Percentiles rank a stretch among this genome's conserved stretches.
phyloP scores from a whole-genome alignment of 2,329 filamentous ascomycete species.

The Diaporthe sp. region DNA sequence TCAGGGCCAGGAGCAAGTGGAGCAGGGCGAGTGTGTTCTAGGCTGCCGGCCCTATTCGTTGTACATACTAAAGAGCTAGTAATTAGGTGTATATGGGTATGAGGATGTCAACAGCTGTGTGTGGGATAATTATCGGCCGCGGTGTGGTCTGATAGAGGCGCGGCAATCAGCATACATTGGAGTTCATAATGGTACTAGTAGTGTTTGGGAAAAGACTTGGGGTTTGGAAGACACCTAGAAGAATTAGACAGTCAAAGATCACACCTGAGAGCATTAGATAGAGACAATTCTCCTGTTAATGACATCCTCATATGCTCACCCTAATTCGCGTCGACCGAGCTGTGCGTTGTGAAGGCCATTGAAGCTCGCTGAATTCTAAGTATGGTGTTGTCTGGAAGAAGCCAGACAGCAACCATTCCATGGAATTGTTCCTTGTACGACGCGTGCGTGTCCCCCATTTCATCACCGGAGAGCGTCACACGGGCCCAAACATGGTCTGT shows the following conservation, averaged over 20 bases:
- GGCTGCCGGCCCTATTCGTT: not conserved
- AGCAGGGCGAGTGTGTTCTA: slow-evolving; percentile 51
- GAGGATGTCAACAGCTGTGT: too few relatives aligned
- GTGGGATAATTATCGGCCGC: not conserved
- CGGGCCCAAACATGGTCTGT: not conserved
- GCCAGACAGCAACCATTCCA: too few relatives aligned
- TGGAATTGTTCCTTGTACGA: not conserved
- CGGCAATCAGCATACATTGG: not conserved
- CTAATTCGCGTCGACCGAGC: not conserved
- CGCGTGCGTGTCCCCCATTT: not conserved
- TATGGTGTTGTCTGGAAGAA: not conserved
- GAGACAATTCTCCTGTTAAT: not conserved
- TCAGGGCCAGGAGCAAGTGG: slow-evolving; percentile 67
- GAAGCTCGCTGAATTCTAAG: not conserved
- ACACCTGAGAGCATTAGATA: not conserved
- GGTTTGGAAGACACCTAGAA: not conserved
- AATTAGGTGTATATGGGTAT: not conserved
- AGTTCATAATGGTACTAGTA: not conserved
- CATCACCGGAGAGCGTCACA: not conserved
- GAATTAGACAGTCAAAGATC: not conserved
- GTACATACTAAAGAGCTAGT: not conserved
- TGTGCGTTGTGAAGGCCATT: not conserved
- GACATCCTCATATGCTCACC: not conserved
- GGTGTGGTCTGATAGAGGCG: not conserved
- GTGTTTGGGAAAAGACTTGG: too few relatives aligned